Conservation (phyloP, 352 stramenopile genomes). For the Phytopythium aichiense region DNA sequence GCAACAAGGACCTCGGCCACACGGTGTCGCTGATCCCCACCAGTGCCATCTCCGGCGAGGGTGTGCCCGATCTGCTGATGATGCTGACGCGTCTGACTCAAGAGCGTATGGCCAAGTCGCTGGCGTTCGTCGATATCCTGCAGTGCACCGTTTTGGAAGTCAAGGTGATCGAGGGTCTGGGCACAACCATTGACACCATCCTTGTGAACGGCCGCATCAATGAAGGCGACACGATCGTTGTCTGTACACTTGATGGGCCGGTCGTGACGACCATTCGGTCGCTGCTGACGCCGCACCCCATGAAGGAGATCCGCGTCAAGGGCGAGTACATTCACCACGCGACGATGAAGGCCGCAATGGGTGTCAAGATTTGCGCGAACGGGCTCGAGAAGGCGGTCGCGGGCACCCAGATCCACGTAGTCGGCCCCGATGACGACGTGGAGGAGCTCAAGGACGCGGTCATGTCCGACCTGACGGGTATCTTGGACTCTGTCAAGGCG, state of each 20-base stretch:
- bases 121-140: constrained; percentile 89
- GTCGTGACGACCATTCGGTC: constrained; percentile 97
- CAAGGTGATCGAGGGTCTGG: constrained; percentile 98
- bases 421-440: constrained; percentile 95
- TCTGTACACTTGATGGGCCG: constrained; percentile 97
- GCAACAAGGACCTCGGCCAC: constrained; percentile 95
- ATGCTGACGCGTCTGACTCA: constrained; percentile 96
- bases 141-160: constrained; percentile 99
- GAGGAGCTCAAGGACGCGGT: constrained; percentile 97
- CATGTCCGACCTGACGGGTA: constrained; percentile 94
- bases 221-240: constrained; percentile 96
- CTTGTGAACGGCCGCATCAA: constrained; percentile 96
- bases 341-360: constrained; percentile 97
- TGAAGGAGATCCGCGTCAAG: constrained; percentile 97
- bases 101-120: constrained; percentile 89
- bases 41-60: constrained; percentile 97
- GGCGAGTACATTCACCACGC: constrained; percentile 95
- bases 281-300: constrained; percentile 97
- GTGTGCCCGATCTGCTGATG: constrained; percentile 97
- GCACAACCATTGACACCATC: constrained; percentile 98
- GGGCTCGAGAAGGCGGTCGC: constrained; percentile 98
- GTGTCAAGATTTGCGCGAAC: constrained; percentile 97
- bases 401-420: constrained; percentile 96
- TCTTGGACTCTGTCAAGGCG: constrained; percentile 95
- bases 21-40: constrained; percentile 98